Evolutionary conservation across 805 yeast species (phyloP).

Genomic region (Zygosaccharomyces kombuchaensis): DNA sequence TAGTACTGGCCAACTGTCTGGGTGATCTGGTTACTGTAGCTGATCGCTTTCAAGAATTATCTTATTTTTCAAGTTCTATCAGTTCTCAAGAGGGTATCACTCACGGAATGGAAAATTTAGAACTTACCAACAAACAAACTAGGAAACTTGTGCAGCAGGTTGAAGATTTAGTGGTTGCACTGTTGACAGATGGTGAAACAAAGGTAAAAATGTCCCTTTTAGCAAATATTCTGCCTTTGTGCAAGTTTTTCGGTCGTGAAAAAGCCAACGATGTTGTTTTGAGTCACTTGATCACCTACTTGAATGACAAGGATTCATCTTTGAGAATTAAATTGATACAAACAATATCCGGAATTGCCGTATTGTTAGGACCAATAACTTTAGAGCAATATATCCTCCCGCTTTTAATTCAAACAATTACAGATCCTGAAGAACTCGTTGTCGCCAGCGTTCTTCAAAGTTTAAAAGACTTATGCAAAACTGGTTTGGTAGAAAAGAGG

Average conservation of each 20-base stretch:
- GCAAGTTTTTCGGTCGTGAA: slow-evolving; percentile 79
- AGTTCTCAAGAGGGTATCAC: slow-evolving; percentile 11
- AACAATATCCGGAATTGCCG: slow-evolving; percentile 66
- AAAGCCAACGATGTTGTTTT: slow-evolving; percentile 83
- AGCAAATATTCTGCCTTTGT: slow-evolving; percentile 66
- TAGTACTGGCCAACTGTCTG: slow-evolving; percentile 66
- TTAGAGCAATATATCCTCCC: slow-evolving; percentile 89
- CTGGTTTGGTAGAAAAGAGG: slow-evolving; percentile 51
- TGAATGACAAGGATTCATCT: slow-evolving; percentile 71
- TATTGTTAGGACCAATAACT: slow-evolving; percentile 74
- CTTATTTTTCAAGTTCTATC: slow-evolving; percentile 36
- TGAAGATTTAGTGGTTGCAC: slow-evolving; percentile 57
- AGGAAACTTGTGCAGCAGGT: slow-evolving; percentile 38
- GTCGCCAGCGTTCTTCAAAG: slow-evolving; percentile 63
- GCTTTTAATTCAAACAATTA: slow-evolving; percentile 70
- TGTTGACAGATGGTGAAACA: slow-evolving; percentile 66
- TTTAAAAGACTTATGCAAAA: slow-evolving; percentile 49
- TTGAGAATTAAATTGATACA: slow-evolving; percentile 68
- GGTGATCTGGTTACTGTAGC: slow-evolving; percentile 70
- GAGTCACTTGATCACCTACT: slow-evolving; percentile 85
- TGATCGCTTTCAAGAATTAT: slow-evolving; percentile 57
- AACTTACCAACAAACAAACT: slow-evolving; percentile 20
- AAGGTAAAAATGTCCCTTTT: slow-evolving; percentile 68
- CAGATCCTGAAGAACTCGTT: slow-evolving; percentile 81
- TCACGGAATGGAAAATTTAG: slow-evolving; percentile 20